Base-by-base conservation (phyloP, 768 basidiomycete genomes). In the Boletus sp. region DNA sequence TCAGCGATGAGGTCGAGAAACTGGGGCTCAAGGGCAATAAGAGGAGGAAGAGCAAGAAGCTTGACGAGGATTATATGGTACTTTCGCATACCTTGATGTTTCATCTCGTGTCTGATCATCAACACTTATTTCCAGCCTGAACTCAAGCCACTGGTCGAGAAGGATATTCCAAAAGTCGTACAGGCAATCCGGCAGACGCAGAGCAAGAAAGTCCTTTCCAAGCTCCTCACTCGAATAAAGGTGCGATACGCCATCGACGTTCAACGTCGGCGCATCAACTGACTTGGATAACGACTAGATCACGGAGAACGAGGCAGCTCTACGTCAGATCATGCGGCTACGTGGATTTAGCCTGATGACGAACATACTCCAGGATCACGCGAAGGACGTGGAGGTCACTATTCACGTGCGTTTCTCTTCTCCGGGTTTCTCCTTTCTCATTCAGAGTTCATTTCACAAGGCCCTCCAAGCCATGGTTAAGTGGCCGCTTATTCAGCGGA, bases 261-360 rank as follows among this genome's bases (percentile, higher is more conserved):
- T 12, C 55, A 5, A 24, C 17, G 28, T 10, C 30, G 15, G 6
- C 12, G 18, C 7, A 17, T 28, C 28, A 14, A 18, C 35, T 61
- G n/a, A 61, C 37, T 47, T 11, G 30, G 28, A 29, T 44, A 3
- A 44, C 33, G 33, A 35, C 33, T 60, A 96, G 94, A 86, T 96
- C 56, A 96, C 96, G 2, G 85, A 89, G 39, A 92, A 96, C 58
- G 80, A 83, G 44, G 78, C 83, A 0, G 85, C 92, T 12, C 76
- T 94, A 28, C 80, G 92, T 32, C 86, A 93, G 69, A 79, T 98
- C 47, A 89, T 97, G 84, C 88, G 94, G 5, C 76, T 98, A 66
- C 92, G 97, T 67, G 95, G 95, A 2, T 91, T 95, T 70, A 90
- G 88, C 72, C 76, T 94, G 15, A 95, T 98, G 92, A 87, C 84